Percentiles rank a stretch among this genome's conserved stretches.
Evolutionary conservation across 148 eudicot species (phyloP).

Genomic region (Euryodendron excelsum): DNA sequence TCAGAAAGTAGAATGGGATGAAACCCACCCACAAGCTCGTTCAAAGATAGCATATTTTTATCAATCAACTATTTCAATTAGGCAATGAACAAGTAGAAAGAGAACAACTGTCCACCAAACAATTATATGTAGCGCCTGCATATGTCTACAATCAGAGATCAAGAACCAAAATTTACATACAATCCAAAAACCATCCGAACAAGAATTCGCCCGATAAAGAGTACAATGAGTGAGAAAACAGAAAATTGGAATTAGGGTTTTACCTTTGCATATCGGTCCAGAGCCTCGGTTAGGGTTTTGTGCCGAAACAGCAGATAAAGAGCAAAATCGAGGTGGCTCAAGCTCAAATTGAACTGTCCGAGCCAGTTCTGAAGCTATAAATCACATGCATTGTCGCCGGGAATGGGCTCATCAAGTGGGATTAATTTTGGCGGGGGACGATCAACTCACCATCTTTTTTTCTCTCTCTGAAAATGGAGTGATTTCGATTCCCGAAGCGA

Average conservation of each 20-base stretch:
- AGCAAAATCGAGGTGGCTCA: not conserved
- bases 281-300: conserved; percentile 14
- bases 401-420: no score
- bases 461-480: no score
- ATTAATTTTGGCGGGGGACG: no score
- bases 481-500: no score
- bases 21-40: not conserved
- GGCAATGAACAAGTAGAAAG: not conserved
- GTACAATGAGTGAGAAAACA: not conserved
- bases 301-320: no score
- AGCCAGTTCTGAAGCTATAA: no score
- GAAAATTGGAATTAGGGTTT: not conserved
- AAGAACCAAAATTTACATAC: not conserved
- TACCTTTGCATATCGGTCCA: conserved; percentile 20
- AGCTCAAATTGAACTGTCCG: no score
- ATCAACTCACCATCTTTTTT: no score
- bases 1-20: not conserved
- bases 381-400: no score
- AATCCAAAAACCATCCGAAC: not conserved
- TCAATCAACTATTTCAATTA: not conserved
- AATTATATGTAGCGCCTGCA: not conserved
- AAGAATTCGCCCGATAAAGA: not conserved
- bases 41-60: not conserved
- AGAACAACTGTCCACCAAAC: not conserved
- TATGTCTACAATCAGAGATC: not conserved